These are phyloP conservation scores for Halteria grandinella DNA, from an alignment of 73 alveolate species.

Conservation along the genomic window DNA sequence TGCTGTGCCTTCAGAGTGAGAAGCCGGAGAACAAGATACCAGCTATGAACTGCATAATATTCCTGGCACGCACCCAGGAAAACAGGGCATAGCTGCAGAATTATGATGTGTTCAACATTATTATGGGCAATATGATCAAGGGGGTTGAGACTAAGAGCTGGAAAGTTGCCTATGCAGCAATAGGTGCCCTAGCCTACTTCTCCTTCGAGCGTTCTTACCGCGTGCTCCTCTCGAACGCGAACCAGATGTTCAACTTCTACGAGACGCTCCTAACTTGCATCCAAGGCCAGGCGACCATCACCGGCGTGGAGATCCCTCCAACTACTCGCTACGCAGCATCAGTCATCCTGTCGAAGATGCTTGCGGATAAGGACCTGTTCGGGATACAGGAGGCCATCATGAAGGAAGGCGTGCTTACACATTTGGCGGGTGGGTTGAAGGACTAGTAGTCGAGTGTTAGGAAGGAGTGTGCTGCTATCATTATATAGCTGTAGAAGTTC, in stretches of 20 bases:
- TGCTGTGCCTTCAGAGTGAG: conserved; percentile 58
- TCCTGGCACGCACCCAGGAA: conserved; percentile 45
- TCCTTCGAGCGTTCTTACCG: conserved; percentile 49
- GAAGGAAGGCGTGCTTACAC: conserved; percentile 45
- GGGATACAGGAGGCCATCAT: conserved; percentile 51
- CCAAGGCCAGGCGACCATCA: conserved; percentile 4
- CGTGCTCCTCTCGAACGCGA: conserved; percentile 54
- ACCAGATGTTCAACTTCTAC: conserved; percentile 57
- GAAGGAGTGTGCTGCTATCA: conserved; percentile 58
- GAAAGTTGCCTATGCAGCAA: conserved; percentile 56
- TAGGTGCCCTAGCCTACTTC: conserved; percentile 61
- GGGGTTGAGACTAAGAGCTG: conserved; percentile 42
- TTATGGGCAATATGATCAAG: conserved; percentile 53
- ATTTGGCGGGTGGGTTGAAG: conserved; percentile 50
- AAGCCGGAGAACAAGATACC: conserved; percentile 47
- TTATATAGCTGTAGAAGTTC: conserved; percentile 25
- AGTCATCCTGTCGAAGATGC: conserved; percentile 47
- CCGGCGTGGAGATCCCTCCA: conserved; percentile 37
- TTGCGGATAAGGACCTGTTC: conserved; percentile 52
- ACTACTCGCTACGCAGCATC: conserved; percentile 60
- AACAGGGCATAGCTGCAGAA: conserved; percentile 51
- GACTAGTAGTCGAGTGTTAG: conserved; percentile 51
- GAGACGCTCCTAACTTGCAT: conserved; percentile 50
- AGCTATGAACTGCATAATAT: conserved; percentile 52
- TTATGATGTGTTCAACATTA: conserved; percentile 50